These are phyloP conservation scores for Symmetrospora coprosmae DNA, from an alignment of 768 basidiomycete species.

Conservation along the genomic window DNA sequence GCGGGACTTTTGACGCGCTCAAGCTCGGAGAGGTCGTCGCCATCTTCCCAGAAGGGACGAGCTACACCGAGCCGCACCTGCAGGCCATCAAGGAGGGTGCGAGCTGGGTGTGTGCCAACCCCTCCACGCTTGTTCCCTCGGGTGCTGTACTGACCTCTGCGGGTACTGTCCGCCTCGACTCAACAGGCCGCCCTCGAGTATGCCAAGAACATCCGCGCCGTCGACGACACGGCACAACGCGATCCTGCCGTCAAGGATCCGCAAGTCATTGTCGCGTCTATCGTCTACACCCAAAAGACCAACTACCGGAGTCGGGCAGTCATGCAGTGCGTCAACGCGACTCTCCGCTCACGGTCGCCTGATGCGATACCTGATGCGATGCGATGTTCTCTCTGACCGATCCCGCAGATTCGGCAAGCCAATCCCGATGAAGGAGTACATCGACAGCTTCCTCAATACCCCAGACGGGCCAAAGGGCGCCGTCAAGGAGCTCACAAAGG, in stretches of 20 bases:
- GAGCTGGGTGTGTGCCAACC: constrained; percentile 47
- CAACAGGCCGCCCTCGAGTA: constrained; percentile 67
- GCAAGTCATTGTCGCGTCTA: constrained; percentile 36
- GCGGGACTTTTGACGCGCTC: constrained; percentile 75
- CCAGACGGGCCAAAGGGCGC: constrained; percentile 61
- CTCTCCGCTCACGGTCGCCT: background rate
- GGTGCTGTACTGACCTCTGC: background rate
- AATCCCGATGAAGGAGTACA: constrained; percentile 59
- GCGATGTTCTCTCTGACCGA: background rate
- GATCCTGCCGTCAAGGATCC: constrained; percentile 26
- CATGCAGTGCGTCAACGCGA: constrained; percentile 34
- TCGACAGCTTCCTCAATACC: constrained; percentile 55
- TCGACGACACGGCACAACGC: constrained; percentile 37
- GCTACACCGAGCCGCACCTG: constrained; percentile 72
- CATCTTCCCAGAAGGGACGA: constrained; percentile 79
- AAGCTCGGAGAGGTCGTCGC: constrained; percentile 68
- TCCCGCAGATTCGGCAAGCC: constrained; percentile 60
- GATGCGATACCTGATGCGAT: too few species aligned
- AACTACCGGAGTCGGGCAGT: constrained; percentile 83
- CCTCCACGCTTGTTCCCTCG: background rate
- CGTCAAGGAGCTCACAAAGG: constrained; percentile 69
- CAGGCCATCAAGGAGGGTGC: constrained; percentile 79
- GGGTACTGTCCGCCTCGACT: background rate
- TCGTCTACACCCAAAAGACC: constrained; percentile 89
- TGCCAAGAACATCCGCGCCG: constrained; percentile 56